Conservation (phyloP, 208 protist species). For the Trypanosoma avium region DNA sequence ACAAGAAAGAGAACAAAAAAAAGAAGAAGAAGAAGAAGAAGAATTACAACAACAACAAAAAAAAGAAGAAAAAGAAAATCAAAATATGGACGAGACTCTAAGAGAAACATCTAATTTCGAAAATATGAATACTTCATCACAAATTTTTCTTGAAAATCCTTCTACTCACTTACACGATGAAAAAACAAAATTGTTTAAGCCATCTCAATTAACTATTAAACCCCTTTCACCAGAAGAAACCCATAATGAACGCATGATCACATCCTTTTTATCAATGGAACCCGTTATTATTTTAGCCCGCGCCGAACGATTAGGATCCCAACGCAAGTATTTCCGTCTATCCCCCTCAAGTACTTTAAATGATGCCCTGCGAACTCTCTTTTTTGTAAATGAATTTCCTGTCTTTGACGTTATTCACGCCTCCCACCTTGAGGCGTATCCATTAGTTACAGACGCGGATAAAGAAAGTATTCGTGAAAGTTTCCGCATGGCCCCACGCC, state of each 20-base stretch:
- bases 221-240: slow-evolving; percentile 29
- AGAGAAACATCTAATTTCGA: not conserved
- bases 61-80: not conserved
- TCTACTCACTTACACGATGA: not conserved
- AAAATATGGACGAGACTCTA: not conserved
- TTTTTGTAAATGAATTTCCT: slow-evolving; percentile 88
- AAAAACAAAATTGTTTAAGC: too few relatives aligned
- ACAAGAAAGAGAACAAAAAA: not conserved
- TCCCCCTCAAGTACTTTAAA: slow-evolving; percentile 59
- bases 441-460: slow-evolving; percentile 74
- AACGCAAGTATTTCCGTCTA: slow-evolving; percentile 65
- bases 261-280: slow-evolving; percentile 40
- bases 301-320: slow-evolving; percentile 68
- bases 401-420: slow-evolving; percentile 69
- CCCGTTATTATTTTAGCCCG: slow-evolving; percentile 51
- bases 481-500: slow-evolving; percentile 45
- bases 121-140: not conserved
- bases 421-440: slow-evolving; percentile 32
- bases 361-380: slow-evolving; percentile 72
- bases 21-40: slow-evolving; percentile 2
- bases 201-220: slow-evolving; percentile 12
- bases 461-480: slow-evolving; percentile 67
- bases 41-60: not conserved
- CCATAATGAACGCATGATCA: slow-evolving; percentile 17
- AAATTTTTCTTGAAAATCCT: slow-evolving; percentile 6